phyloP scores from a whole-genome alignment of 2,329 filamentous ascomycete genomes.

The Myriosclerotinia scirpicola region DNA sequence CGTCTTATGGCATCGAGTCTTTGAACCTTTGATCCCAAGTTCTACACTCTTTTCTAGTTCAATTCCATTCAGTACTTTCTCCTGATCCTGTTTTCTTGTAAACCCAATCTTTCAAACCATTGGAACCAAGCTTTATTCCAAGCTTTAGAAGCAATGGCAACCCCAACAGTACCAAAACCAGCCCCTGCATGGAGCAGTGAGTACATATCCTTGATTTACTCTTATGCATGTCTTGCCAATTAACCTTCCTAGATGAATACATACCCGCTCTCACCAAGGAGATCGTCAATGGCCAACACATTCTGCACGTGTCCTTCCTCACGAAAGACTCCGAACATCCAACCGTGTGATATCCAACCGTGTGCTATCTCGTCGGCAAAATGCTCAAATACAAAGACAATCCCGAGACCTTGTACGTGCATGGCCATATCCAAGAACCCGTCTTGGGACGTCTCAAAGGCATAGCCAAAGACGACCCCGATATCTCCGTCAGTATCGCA shows the following conservation, averaged over 20 bases:
- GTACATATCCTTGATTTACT: too few relatives aligned
- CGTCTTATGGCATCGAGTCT: background rate
- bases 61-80: background rate
- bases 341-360: slow-evolving; percentile 8
- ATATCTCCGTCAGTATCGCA: background rate
- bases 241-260: background rate
- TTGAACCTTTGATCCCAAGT: too few relatives aligned
- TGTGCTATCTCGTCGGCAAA: slow-evolving; percentile 5
- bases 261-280: background rate
- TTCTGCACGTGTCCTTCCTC: background rate
- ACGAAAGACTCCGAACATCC: slow-evolving; percentile 5
- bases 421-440: background rate
- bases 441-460: background rate
- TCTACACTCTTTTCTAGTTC: background rate
- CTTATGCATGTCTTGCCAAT: background rate
- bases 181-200: background rate
- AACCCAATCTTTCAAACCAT: background rate
- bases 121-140: background rate
- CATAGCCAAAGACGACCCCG: background rate
- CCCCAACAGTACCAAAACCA: background rate
- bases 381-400: background rate
- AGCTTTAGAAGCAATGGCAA: background rate
- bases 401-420: background rate
- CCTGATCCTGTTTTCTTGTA: background rate
- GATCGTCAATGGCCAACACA: slow-evolving; percentile 7